Evolutionary conservation across 2,329 filamentous ascomycete species (phyloP), one percentile per base, ranked within the genome.

Genomic region (Pyricularia sp.): DNA sequence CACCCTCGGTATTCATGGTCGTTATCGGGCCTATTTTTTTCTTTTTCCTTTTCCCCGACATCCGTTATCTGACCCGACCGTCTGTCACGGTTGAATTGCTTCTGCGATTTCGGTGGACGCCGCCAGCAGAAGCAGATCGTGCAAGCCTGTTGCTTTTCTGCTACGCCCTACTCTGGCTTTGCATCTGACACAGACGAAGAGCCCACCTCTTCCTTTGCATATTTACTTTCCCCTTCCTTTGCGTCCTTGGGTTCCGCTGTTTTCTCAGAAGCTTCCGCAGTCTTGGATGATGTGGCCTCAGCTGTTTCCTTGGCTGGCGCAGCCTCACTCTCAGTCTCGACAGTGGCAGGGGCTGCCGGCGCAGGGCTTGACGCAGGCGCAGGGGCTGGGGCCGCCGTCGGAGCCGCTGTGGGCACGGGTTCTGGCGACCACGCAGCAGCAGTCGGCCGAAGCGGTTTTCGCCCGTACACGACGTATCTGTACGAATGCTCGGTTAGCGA

Each of bases 401-500:
- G 13, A 4, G 60, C 7, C 3, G 30, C 22, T 33, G 33, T 24
- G 3, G 60, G 60, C 62, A 16, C 62, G 4, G 62, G 40, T 24
- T 24, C 9, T 4, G 62, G 62, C 12, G 62, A 24, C 62, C 40
- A n/a, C 2, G 9, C 8, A n/a, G 62, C 24, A 16, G 30, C 26
- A 10, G 22, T 63, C 24, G 44, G 44, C 13, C 16, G 24, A 19
- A 55, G 26, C 9, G 62, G 62, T 30, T 63, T 63, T 26, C 62
- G 44, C 6, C 62, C 62, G 26, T 63, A 57, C 8, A 63, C 62
- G 6, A 63, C 13, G n/a, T 63, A n/a, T 24, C 62, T 63, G 44
- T 12, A 30, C 9, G 19, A 2, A 33, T 40, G 19, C 19, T 13
- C 62, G 26, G 22, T 28, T 24, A 33, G 19, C 19, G 4, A n/a